Percentiles rank a stretch among this genome's conserved stretches.
phyloP scores from a whole-genome alignment of 345 rosid genomes.

The Ceriops decandra region DNA sequence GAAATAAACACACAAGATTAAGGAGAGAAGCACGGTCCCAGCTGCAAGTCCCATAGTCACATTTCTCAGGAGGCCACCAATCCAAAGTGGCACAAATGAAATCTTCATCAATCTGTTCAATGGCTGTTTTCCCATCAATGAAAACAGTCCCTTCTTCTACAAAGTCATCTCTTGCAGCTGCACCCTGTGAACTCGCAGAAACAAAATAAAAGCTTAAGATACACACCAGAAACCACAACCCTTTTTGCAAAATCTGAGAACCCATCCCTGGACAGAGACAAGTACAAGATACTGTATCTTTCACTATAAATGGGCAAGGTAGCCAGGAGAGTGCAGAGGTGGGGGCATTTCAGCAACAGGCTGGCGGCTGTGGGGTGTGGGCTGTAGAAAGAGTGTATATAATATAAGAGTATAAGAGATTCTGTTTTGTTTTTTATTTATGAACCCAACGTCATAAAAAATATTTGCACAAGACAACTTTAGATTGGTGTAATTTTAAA shows the following conservation, averaged over 20 bases:
- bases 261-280: slow-evolving; percentile 31
- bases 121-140: slow-evolving; percentile 50
- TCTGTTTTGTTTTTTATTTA: too few species aligned
- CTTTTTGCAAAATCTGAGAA: slow-evolving; percentile 25
- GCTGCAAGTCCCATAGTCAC: slow-evolving; percentile 86
- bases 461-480: too few species aligned
- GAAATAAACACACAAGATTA: slow-evolving; percentile 55
- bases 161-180: slow-evolving; percentile 13
- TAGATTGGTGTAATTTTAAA: too few species aligned
- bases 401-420: too few species aligned
- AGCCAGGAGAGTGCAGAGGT: slow-evolving; percentile 14
- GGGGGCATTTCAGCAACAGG: background rate
- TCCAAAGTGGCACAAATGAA: slow-evolving; percentile 91
- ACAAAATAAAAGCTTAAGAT: slow-evolving; percentile 13
- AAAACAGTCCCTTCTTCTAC: slow-evolving; percentile 43
- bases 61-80: slow-evolving; percentile 99
- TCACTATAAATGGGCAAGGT: slow-evolving; percentile 3
- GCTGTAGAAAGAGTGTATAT: background rate
- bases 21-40: slow-evolving; percentile 89
- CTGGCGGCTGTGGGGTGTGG: background rate
- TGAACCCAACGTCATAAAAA: too few species aligned
- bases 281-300: slow-evolving; percentile 20
- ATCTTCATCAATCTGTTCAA: slow-evolving; percentile 72
- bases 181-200: slow-evolving; percentile 28
- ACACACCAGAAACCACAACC: slow-evolving; percentile 33